A percentile compares a stretch with the other conserved stretches of the same genome.
These are phyloP conservation scores for Morella rubra DNA, from an alignment of 306 rosid species.

Conservation along the genomic window DNA sequence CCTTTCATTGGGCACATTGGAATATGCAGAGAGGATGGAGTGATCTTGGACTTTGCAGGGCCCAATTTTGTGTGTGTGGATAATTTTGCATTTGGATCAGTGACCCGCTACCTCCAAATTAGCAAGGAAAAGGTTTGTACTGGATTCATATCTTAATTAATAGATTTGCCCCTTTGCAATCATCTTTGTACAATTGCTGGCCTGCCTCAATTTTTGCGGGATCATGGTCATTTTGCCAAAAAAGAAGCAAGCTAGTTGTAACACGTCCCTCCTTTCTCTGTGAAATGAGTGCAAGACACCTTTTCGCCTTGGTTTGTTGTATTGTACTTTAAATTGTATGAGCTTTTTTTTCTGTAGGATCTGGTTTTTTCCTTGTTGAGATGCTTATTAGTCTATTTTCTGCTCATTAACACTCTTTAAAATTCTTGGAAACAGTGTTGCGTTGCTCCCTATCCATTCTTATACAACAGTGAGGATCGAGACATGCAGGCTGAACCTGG, in stretches of 20 bases:
- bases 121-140: slow-evolving; percentile 63
- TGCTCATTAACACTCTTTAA: slow-evolving; percentile 31
- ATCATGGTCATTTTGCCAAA: slow-evolving; percentile 16
- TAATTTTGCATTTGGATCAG: slow-evolving; percentile 82
- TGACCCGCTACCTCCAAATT: slow-evolving; percentile 71
- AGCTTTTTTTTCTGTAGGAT: slow-evolving; percentile 14
- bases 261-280: slow-evolving; percentile 10
- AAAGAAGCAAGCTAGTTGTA: background rate
- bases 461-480: slow-evolving; percentile 39
- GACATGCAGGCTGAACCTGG: slow-evolving; percentile 44
- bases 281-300: slow-evolving; percentile 12
- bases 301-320: slow-evolving; percentile 23
- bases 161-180: background rate
- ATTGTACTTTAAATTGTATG: slow-evolving; percentile 22
- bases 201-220: slow-evolving; percentile 12
- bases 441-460: slow-evolving; percentile 36
- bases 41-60: slow-evolving; percentile 94
- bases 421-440: slow-evolving; percentile 51
- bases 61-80: slow-evolving; percentile 90
- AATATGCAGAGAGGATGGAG: slow-evolving; percentile 95
- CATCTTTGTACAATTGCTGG: background rate
- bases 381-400: slow-evolving; percentile 14
- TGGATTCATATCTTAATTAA: slow-evolving; percentile 1
- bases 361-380: slow-evolving; percentile 16
- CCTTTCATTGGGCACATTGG: slow-evolving; percentile 96